Evolutionary conservation across 495 filamentous ascomycete species (phyloP).

Genomic region (Antarctomyces pellizariae): DNA sequence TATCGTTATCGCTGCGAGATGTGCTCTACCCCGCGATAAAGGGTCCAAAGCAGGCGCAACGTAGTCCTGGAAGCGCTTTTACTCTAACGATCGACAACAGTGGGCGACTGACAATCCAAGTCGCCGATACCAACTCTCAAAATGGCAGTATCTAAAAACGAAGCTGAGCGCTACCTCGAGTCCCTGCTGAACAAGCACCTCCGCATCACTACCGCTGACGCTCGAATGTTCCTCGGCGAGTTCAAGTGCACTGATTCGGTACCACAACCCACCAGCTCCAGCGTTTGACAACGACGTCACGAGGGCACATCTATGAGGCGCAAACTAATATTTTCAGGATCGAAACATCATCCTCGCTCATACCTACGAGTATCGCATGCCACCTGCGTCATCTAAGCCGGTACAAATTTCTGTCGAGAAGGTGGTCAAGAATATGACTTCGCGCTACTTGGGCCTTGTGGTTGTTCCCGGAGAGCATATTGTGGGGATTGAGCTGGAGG

Average conservation of each 20-base stretch:
- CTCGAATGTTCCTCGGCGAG: slow-evolving; percentile 66
- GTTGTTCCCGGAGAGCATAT: slow-evolving; percentile 77
- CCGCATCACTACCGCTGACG: slow-evolving; percentile 61
- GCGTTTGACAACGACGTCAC: not conserved
- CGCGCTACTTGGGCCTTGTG: slow-evolving; percentile 69
- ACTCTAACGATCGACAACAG: no score
- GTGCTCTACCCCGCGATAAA: no score
- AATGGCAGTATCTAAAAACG: slow-evolving; percentile 15
- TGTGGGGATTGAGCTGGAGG: slow-evolving; percentile 71
- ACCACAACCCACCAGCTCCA: not conserved
- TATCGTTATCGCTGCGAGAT: no score
- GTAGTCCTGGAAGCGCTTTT: no score
- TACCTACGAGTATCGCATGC: slow-evolving; percentile 71
- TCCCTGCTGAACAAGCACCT: slow-evolving; percentile 43
- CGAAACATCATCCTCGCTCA: slow-evolving; percentile 67
- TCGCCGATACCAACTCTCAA: slow-evolving; percentile 1
- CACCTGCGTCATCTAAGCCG: slow-evolving; percentile 15
- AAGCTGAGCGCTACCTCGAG: slow-evolving; percentile 19
- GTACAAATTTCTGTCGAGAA: no score
- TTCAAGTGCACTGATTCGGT: slow-evolving; percentile 94
- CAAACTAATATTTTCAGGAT: slow-evolving; percentile 30
- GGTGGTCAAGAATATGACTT: slow-evolving; percentile 48
- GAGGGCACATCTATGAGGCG: no score
- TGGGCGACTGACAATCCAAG: no score
- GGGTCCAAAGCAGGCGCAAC: no score